Evolutionary conservation across 768 basidiomycete species (phyloP).

Genomic region (Boletus reticulatus): DNA sequence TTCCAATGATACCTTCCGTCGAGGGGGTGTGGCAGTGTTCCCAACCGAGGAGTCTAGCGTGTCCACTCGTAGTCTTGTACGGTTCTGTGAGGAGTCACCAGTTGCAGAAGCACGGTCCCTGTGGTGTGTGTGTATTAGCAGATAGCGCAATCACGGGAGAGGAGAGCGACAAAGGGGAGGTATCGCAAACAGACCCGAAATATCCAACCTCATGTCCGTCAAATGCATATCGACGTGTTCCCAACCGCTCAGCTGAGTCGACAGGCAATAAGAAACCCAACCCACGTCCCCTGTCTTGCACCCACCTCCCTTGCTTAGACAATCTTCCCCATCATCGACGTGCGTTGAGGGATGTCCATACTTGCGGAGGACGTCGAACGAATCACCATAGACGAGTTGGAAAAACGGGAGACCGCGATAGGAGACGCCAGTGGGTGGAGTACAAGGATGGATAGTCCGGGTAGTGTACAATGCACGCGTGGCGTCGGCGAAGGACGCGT

Average conservation of each 20-base stretch:
- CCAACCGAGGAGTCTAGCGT: too few species aligned
- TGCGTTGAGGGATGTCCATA: conserved; percentile 77
- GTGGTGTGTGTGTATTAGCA: too few species aligned
- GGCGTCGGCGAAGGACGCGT: conserved; percentile 23
- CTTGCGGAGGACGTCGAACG: conserved; percentile 70
- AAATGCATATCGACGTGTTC: background rate
- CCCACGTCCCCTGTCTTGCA: conserved; percentile 50
- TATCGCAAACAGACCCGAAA: conserved; percentile 15
- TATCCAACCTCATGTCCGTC: conserved; percentile 4
- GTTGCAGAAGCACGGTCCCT: too few species aligned
- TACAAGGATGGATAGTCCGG: conserved; percentile 64
- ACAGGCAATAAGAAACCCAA: conserved; percentile 76
- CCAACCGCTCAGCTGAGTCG: conserved; percentile 24
- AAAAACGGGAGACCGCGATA: conserved; percentile 82
- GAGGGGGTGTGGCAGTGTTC: too few species aligned
- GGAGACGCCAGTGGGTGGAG: conserved; percentile 58
- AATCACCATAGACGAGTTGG: conserved; percentile 56
- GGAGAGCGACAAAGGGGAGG: background rate
- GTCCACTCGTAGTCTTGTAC: too few species aligned
- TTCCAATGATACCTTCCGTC: too few species aligned
- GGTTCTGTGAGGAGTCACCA: too few species aligned
- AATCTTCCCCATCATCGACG: conserved; percentile 69
- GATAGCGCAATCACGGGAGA: too few species aligned
- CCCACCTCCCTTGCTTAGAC: conserved; percentile 40
- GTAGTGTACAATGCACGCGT: conserved; percentile 61